phyloP scores from a whole-genome alignment of 2,329 filamentous ascomycete genomes.

The Penicillium oxalicum region DNA sequence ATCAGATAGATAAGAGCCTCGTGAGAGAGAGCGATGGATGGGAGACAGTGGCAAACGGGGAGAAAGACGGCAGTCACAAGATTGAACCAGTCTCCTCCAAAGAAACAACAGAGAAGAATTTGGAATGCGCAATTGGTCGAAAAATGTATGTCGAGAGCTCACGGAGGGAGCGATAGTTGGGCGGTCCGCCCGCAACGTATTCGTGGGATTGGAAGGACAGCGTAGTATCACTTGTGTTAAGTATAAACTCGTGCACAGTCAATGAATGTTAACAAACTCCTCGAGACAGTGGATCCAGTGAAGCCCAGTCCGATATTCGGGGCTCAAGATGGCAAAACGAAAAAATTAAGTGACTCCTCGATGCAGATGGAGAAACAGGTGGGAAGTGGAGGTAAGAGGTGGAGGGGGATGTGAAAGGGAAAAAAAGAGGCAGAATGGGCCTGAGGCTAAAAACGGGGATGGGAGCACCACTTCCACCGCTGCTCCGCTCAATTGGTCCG shows the following conservation, averaged over 20 bases:
- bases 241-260: too few relatives aligned
- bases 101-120: neutral
- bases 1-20: neutral
- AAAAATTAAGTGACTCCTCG: neutral
- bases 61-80: too few relatives aligned
- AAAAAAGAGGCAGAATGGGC: slow-evolving; percentile 11
- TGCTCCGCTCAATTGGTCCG: neutral
- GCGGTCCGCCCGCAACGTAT: slow-evolving; percentile 30
- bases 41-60: neutral
- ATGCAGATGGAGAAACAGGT: neutral
- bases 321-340: neutral
- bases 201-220: slow-evolving; percentile 12
- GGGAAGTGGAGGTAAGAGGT: neutral
- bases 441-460: slow-evolving; percentile 10
- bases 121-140: too few relatives aligned
- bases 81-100: too few relatives aligned
- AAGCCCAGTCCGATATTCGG: neutral
- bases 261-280: too few relatives aligned
- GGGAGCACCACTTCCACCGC: neutral
- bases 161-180: slow-evolving; percentile 18
- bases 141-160: neutral
- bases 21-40: neutral
- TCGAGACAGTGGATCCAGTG: too few relatives aligned
- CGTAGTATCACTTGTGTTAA: slow-evolving; percentile 1
- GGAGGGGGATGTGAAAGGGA: slow-evolving; percentile 5